Evolutionary conservation across 345 rosid species (phyloP).

Genomic region (Nasturtium officinale): DNA sequence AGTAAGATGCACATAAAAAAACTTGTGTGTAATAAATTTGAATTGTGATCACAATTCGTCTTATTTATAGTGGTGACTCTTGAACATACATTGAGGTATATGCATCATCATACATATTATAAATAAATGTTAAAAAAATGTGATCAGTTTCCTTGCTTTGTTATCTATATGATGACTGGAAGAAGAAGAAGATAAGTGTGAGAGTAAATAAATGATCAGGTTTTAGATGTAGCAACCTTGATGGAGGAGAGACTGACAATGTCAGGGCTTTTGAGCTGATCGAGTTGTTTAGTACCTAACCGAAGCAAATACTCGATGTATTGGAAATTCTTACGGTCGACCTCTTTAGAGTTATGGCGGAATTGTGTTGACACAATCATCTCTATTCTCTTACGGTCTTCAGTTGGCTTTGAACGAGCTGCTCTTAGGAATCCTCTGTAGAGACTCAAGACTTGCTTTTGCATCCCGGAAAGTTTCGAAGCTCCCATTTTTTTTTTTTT

Average conservation of each 20-base stretch:
- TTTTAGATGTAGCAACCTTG: constrained; percentile 38
- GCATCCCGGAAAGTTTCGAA: constrained; percentile 76
- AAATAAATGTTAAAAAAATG: not conserved
- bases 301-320: constrained; percentile 80
- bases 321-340: constrained; percentile 78
- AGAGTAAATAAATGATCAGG: constrained; percentile 18
- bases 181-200: constrained; percentile 5
- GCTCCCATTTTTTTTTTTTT: constrained; percentile 50
- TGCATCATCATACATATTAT: not conserved
- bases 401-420: constrained; percentile 61
- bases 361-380: constrained; percentile 66
- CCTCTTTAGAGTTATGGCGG: constrained; percentile 58
- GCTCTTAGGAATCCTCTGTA: constrained; percentile 87
- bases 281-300: constrained; percentile 80
- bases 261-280: constrained; percentile 68
- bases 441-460: constrained; percentile 78
- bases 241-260: constrained; percentile 55
- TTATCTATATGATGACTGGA: constrained; percentile 13
- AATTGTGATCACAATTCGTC: not conserved
- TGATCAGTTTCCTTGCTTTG: constrained; percentile 5
- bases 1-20: not conserved
- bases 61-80: constrained; percentile 11
- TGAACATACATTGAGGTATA: not conserved
- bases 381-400: constrained; percentile 64
- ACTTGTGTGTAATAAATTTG: not conserved